Evolutionary conservation across 176 grass and related monocot species (phyloP), one percentile per base, ranked within the genome.

Genomic region (Metroxylon sagu): DNA sequence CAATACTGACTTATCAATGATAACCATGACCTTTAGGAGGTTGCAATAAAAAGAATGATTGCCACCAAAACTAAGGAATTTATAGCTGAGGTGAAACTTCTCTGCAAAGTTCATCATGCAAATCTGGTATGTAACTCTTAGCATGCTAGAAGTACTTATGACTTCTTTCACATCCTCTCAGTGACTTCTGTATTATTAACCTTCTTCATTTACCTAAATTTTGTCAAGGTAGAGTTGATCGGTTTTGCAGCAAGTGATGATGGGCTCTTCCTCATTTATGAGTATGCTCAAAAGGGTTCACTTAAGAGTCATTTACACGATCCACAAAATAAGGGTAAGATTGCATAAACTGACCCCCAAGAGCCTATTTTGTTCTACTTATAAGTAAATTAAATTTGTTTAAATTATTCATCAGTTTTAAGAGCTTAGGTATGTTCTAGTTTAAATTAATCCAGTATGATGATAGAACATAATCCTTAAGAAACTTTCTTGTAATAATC

Each of bases 181-280:
- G 52, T 76, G 35, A 68, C 51, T 75, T 16, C 7, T 52, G 16
- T 61, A 39, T 72, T 61, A 39, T 72, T 76, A 48, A 60, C 51
- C 52, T 28, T 35, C 48, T 21, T 76, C 30, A 31, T 48, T 23
- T 60, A 67, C 59, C 67, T 72, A 61, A 80, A 76, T 83, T 91
- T 92, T 85, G 63, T 92, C 81, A 92, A 98, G 93, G 93, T 98
- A 98, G 93, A 98, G 74, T 85, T 98, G 93, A 92, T 88, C 80
- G 93, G 93, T 64, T 98, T 88, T 78, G 87, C 93, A 76, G 81
- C 81, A 62, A 88, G 78, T 55, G 79, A 88, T 83, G 93, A 98
- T 25, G 93, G 92, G 49, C 76, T 98, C 57, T 98, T 83, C 73
- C 84, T 98, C 29, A 74, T 92, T 72, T 98, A 98, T 67, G 93